Evolutionary conservation across 768 basidiomycete species (phyloP), one percentile per base, ranked within the genome.

Genomic region (Tulasnella sp.): DNA sequence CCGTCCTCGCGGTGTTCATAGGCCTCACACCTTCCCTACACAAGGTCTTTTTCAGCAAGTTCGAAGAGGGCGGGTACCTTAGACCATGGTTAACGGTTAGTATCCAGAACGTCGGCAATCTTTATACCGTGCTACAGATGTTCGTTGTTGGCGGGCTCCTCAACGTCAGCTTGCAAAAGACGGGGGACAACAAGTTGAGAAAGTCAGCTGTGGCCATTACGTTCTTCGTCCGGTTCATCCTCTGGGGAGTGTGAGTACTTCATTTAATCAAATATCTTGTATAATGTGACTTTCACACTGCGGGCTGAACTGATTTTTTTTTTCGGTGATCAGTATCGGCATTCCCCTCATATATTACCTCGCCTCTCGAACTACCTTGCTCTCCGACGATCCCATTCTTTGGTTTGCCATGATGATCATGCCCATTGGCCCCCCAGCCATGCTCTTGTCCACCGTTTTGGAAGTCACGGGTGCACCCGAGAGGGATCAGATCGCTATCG

Each of bases 141-240:
- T 55, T 55, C 25, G 53, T 55, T 41, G 53, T 55, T 2, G 53
- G 53, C 2, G 45, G 53, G 25, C 41, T 43, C 25, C 53, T 55
- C 24, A 43, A 38, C 34, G 34, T 41, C 21, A 38, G 41, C 25
- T 43, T 5, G 17, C 27, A 11, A 9, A 17, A 19, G 21, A 21
- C 2, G 3, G 21, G 19, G 53, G n/a, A 55, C 24, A 25, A 29
- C 21, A 31, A 55, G 38, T 38, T 31, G 3, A 17, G 8, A 30
- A 43, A 25, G 17, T 55, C 41, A 25, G 41, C 53, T 3, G 19
- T 43, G 38, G 41, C 53, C 4, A 27, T 43, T 12, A 55, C 45
- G 9, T 44, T 55, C 38, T 8, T 43, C 38, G 9, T 44, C 11
- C 31, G 53, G 15, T 55, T 55, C 24, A 19, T 55, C n/a, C 21